phyloP scores from a whole-genome alignment of 148 eudicot genomes.

The Rheum nobile region DNA sequence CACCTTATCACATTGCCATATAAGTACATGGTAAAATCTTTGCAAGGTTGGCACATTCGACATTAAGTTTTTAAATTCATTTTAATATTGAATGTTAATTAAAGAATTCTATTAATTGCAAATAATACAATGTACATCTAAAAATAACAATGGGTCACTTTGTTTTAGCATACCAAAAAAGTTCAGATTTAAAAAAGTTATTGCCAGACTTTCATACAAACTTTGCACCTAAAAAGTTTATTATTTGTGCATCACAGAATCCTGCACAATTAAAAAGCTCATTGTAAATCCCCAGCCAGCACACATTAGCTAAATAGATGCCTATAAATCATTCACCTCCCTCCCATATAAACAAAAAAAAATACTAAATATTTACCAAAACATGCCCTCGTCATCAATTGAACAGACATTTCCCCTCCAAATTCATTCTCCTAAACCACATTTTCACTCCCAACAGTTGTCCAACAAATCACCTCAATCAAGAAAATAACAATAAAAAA shows the following conservation, averaged over 20 bases:
- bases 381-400: no score
- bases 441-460: not conserved
- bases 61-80: not conserved
- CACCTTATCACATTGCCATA: not conserved
- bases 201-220: conserved; percentile 2
- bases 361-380: no score
- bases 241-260: not conserved
- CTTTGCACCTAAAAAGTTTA: conserved; percentile 6
- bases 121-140: not conserved
- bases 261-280: not conserved
- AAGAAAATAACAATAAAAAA: not conserved
- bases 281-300: not conserved
- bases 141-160: not conserved
- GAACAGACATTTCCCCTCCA: not conserved
- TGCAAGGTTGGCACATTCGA: not conserved
- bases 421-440: not conserved
- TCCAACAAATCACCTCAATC: not conserved
- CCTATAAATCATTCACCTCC: not conserved
- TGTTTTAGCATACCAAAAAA: not conserved
- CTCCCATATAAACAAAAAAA: no score
- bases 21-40: not conserved
- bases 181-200: not conserved
- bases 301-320: not conserved
- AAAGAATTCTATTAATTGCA: not conserved
- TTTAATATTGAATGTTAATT: no score